These are phyloP conservation scores for Juncus effusus DNA, from an alignment of 176 grass and related monocot species.

Conservation along the genomic window DNA sequence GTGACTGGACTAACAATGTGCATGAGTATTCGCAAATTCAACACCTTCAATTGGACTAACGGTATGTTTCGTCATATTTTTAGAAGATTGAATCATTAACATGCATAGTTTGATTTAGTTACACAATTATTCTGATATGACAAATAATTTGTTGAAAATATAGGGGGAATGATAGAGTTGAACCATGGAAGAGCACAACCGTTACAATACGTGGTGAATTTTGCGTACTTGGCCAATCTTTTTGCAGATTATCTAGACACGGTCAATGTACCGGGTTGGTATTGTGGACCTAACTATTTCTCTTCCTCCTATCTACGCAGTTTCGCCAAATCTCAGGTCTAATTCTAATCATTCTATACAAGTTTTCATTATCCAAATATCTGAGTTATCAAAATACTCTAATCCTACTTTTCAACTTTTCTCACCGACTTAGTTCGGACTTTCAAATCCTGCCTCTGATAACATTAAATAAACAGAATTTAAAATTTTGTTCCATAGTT, in stretches of 20 bases:
- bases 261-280: constrained; percentile 65
- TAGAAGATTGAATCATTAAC: not conserved
- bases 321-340: constrained; percentile 73
- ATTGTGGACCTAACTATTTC: constrained; percentile 83
- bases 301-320: constrained; percentile 45
- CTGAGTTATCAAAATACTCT: not conserved
- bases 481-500: not conserved
- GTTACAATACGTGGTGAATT: constrained; percentile 64
- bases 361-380: not conserved
- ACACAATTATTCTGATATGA: not conserved
- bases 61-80: constrained; percentile 13
- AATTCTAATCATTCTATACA: not conserved
- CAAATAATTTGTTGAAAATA: not conserved
- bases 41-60: constrained; percentile 58
- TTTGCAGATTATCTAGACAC: constrained; percentile 91
- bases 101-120: not conserved
- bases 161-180: constrained; percentile 62
- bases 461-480: not conserved
- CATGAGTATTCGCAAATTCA: constrained; percentile 57
- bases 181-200: constrained; percentile 70
- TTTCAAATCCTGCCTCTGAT: not conserved
- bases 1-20: constrained; percentile 70
- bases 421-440: not conserved
- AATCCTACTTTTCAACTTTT: too few species aligned
- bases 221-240: constrained; percentile 73